Evolutionary conservation across 306 rosid genomes (phyloP).

Genomic region (Prunus kanzakura): DNA sequence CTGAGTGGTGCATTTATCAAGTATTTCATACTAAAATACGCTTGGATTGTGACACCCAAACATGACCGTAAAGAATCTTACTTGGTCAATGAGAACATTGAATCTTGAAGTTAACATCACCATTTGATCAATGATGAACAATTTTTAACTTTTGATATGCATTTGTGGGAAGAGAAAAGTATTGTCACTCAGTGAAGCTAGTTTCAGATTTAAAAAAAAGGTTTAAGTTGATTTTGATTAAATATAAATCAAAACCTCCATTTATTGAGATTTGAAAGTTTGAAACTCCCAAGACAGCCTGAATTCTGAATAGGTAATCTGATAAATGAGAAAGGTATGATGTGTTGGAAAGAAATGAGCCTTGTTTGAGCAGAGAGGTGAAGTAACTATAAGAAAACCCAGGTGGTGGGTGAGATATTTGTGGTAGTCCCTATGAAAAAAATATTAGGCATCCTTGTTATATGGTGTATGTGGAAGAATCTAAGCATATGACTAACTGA

Average conservation of each 20-base stretch:
- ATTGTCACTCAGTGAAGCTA: neutral
- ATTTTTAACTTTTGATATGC: neutral
- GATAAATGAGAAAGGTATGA: neutral
- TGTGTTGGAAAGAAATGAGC: neutral
- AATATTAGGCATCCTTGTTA: neutral
- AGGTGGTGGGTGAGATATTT: neutral
- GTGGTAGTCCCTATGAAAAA: neutral
- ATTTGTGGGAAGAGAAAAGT: neutral
- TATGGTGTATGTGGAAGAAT: neutral
- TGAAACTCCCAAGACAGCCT: neutral
- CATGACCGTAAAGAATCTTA: neutral
- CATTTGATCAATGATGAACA: neutral
- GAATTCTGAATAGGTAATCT: neutral
- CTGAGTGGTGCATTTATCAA: slow-evolving; percentile 2
- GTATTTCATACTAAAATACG: neutral
- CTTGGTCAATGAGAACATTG: neutral
- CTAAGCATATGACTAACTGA: neutral
- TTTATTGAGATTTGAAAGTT: neutral
- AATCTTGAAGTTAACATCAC: neutral
- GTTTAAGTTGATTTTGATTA: neutral
- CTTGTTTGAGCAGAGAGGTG: neutral
- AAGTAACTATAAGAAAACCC: neutral
- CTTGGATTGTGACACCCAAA: too few species aligned
- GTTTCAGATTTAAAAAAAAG: neutral
- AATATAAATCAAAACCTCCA: neutral